Base-by-base conservation (phyloP, 1,284 basidiomycete genomes). In the Gymnopus androsaceus region DNA sequence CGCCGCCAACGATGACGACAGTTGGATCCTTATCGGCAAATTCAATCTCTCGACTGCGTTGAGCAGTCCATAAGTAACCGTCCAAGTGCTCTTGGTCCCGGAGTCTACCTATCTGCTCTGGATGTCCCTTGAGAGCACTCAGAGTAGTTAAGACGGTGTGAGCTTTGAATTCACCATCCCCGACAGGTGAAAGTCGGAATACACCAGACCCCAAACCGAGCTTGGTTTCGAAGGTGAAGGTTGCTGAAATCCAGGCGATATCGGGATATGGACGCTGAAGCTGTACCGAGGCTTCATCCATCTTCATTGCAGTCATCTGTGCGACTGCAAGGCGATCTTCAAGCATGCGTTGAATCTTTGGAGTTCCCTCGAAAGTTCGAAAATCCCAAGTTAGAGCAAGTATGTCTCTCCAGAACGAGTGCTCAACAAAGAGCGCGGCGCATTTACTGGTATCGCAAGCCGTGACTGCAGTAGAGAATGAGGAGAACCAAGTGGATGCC, bases 311-410 rank as follows among this genome's bases (percentile, higher is more conserved):
- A 8, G 69, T 61, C 3, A 79, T 65, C 55, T 76, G 68, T 25
- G 69, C 66, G 1, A 56, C 25, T 3, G 66, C 63, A 40, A 85
- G 72, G 23, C 76, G 70, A 59, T 79, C 76, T 12, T 61, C 45
- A 27, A 84, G 69, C 62, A 84, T 79, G 33, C 67, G 66, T 23
- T 59, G 64, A 60, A 86, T 79, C 42, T 66, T 64, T 5, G 63
- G 28, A 23, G 60, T 62, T 28, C 80, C 78, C 58, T 78, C 75
- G 65, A 87, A 81, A 1, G 84, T 83, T 48, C 84, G 78, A 65
- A 85, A 78, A 60, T 84, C 78, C 81, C 82, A 87, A 14, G 85
- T 85, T 47, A 86, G 73, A 0, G 81, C 75, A 31, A 86, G 76
- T 53, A 82, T 70, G 66, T 87, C 85, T 36, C 82, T 73, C 83